Percentiles rank a stretch among this genome's conserved stretches.
These are phyloP conservation scores for Kwoniella botswanensis DNA, from an alignment of 768 basidiomycete species.

Conservation along the genomic window DNA sequence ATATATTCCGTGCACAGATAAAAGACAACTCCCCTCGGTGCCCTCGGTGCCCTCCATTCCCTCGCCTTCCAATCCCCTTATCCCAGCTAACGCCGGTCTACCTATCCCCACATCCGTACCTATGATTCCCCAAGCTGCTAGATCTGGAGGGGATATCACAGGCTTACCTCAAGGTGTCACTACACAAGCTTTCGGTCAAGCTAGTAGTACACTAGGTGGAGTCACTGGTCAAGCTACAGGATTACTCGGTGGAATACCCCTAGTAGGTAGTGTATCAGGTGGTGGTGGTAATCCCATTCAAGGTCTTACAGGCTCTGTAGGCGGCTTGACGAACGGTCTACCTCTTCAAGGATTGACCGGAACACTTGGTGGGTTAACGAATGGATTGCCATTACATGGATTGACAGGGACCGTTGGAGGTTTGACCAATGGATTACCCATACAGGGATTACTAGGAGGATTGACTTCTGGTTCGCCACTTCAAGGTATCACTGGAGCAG, in stretches of 20 bases:
- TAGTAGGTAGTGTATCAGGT: not conserved
- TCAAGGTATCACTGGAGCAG: slow-evolving; percentile 11
- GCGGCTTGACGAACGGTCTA: slow-evolving; percentile 6
- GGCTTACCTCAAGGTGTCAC: not conserved
- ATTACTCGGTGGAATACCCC: not conserved
- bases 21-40: slow-evolving; percentile 15
- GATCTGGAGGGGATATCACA: slow-evolving; percentile 3
- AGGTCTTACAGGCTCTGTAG: slow-evolving; percentile 11
- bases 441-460: slow-evolving; percentile 9
- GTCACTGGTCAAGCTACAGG: not conserved
- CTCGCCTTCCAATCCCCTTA: slow-evolving; percentile 9
- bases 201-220: not conserved
- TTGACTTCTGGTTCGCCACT: slow-evolving; percentile 6
- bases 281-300: slow-evolving; percentile 13
- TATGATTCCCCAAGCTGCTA: slow-evolving; percentile 17
- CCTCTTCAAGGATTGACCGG: slow-evolving; percentile 22
- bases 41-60: slow-evolving; percentile 7
- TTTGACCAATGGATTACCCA: slow-evolving; percentile 1
- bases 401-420: slow-evolving; percentile 4
- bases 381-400: not conserved
- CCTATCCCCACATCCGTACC: slow-evolving; percentile 18
- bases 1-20: too few relatives aligned
- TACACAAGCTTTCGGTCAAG: not conserved
- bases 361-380: slow-evolving; percentile 8
- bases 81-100: not conserved